phyloP scores from a whole-genome alignment of 306 rosid genomes.

The Betula pendula region DNA sequence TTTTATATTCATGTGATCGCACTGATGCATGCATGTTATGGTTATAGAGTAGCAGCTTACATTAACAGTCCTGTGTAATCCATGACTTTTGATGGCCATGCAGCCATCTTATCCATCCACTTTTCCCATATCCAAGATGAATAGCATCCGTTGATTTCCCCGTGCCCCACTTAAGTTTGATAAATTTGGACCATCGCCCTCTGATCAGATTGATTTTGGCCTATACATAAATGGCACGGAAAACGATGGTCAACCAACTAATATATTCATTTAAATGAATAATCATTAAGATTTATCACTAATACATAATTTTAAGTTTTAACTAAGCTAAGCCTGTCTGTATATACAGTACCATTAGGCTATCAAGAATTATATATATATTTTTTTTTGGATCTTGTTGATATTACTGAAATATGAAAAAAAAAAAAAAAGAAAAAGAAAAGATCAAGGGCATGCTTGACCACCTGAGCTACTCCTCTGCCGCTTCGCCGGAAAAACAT shows the following conservation, averaged over 20 bases:
- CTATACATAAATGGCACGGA: neutral
- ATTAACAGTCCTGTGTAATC: too few species aligned
- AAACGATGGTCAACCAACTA: neutral
- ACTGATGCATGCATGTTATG: neutral
- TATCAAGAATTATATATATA: neutral
- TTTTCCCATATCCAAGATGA: neutral
- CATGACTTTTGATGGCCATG: neutral
- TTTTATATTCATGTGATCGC: neutral
- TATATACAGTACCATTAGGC: neutral
- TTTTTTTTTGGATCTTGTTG: neutral
- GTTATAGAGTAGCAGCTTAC: too few species aligned
- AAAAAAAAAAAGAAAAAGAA: neutral
- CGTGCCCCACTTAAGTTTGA: neutral
- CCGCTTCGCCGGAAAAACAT: slow-evolving; percentile 57
- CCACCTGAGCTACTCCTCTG: slow-evolving; percentile 47
- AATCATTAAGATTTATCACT: slow-evolving; percentile 6
- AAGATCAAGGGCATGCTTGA: slow-evolving; percentile 38
- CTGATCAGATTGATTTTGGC: neutral
- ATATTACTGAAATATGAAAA: neutral
- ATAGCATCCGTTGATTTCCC: neutral
- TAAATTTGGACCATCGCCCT: neutral
- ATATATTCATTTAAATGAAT: neutral
- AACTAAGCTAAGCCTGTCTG: neutral
- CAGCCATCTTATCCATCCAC: neutral
- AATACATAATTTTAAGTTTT: neutral